Evolutionary conservation across 1,284 basidiomycete species (phyloP), one percentile per base, ranked within the genome.

Genomic region (Gastroboletus turbinatus): DNA sequence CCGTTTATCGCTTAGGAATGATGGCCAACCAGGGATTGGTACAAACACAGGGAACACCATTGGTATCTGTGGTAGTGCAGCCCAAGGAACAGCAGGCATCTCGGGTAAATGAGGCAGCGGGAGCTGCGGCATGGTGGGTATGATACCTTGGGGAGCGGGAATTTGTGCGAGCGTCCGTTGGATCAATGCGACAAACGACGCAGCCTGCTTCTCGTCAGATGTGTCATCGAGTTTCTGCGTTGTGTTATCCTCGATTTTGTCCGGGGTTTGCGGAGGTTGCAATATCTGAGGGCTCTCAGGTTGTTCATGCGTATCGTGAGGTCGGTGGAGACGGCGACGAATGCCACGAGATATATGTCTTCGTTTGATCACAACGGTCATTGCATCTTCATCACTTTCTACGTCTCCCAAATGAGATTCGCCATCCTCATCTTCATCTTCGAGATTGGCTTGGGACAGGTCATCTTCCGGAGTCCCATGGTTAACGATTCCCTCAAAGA

Each of bases 31-130:
- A 36, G 85, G 80, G 67, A 85, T 82, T 3, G 89, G 88, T 14
- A 91, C 82, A 58, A 87, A 81, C 36, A 91, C 80, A 6, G 90
- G 88, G 78, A 91, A 90, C n/a, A 88, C 86, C 70, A 88, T 78
- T 0, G 88, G 87, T 56, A 91, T 81, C 60, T 89, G 87, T 3
- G 84, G 85, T 14, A 90, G 71, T 19, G 80, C 80, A 43, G 73
- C 81, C 88, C 88, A 89, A n/a, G 81, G 79, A 46, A 83, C 79
- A 30, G 76, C 74, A 32, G 83, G 80, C 64, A 85, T 83, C 36
- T 70, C 77, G 13, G 75, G 73, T 10, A 85, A 69, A 40, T 83
- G 80, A 23, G 78, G 81, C 29, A 85, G 73, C 35, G 80, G 81
- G 32, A 87, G 73, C 56, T 83, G 81, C 19, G 83, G 80, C 56